Evolutionary conservation across 169 alveolate genomes (phyloP).

Genomic region (Plasmodium sp.): DNA sequence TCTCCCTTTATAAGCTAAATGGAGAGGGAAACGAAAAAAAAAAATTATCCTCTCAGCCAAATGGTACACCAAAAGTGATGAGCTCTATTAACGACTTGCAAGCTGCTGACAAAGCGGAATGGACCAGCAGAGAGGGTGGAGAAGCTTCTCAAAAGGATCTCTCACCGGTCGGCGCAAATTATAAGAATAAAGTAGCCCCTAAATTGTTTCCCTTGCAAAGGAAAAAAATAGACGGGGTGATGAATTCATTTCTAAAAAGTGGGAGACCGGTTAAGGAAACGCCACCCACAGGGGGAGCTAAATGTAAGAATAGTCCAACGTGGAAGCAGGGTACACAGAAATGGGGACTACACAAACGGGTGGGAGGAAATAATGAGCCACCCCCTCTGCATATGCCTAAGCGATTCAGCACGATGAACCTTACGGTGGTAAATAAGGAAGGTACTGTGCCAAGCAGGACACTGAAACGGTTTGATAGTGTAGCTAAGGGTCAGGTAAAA

Average conservation of each 20-base stretch:
- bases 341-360: background rate
- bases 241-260: background rate
- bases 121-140: background rate
- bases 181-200: background rate
- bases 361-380: background rate
- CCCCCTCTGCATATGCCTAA: background rate
- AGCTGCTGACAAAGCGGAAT: background rate
- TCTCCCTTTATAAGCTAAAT: background rate
- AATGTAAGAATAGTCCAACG: background rate
- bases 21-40: background rate
- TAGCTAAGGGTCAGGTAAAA: background rate
- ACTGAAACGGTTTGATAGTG: background rate
- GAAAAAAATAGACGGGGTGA: background rate
- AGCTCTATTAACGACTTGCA: background rate
- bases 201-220: background rate
- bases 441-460: background rate
- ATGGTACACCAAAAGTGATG: background rate
- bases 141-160: background rate
- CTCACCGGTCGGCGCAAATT: background rate
- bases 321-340: background rate
- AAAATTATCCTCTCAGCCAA: background rate
- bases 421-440: background rate
- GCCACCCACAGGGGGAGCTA: background rate
- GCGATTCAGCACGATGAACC: background rate
- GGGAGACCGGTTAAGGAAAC: background rate